Evolutionary conservation across 2,329 filamentous ascomycete genomes (phyloP).

Genomic region (Magnaporthiopsis poae): DNA sequence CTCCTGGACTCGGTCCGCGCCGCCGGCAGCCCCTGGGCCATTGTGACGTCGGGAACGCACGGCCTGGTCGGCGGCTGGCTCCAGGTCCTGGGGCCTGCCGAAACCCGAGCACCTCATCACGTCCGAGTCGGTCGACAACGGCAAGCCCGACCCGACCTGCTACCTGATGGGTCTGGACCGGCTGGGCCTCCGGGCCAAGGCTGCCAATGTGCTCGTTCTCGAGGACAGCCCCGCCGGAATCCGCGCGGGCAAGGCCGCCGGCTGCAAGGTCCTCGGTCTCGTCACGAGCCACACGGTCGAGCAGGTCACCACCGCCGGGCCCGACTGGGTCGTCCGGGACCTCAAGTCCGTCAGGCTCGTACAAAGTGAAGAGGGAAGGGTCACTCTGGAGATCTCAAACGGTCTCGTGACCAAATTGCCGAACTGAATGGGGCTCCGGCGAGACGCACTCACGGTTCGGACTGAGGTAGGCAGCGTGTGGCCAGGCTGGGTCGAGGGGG

Average conservation of each 20-base stretch:
- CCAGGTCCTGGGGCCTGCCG: constrained; percentile 52
- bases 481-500: too few relatives aligned
- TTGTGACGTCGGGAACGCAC: constrained; percentile 66
- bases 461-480: neutral
- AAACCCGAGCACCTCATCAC: constrained; percentile 58
- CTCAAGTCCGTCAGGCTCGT: constrained; percentile 62
- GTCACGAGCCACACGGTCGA: constrained; percentile 71
- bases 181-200: constrained; percentile 41
- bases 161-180: constrained; percentile 58
- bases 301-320: constrained; percentile 63
- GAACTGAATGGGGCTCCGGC: neutral
- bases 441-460: neutral
- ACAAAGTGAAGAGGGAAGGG: constrained; percentile 40
- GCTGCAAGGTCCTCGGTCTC: constrained; percentile 74
- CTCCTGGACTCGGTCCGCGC: constrained; percentile 60
- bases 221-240: constrained; percentile 87
- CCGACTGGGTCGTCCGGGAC: constrained; percentile 80
- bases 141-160: constrained; percentile 69
- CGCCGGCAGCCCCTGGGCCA: constrained; percentile 65
- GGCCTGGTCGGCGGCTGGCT: constrained; percentile 66
- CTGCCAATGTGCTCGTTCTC: constrained; percentile 58
- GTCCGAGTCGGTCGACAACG: constrained; percentile 63
- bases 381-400: constrained; percentile 59
- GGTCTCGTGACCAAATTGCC: constrained; percentile 33
- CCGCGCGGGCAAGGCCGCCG: constrained; percentile 70